phyloP scores from a whole-genome alignment of 441 rosid species.

The Gossypium gossypioides region DNA sequence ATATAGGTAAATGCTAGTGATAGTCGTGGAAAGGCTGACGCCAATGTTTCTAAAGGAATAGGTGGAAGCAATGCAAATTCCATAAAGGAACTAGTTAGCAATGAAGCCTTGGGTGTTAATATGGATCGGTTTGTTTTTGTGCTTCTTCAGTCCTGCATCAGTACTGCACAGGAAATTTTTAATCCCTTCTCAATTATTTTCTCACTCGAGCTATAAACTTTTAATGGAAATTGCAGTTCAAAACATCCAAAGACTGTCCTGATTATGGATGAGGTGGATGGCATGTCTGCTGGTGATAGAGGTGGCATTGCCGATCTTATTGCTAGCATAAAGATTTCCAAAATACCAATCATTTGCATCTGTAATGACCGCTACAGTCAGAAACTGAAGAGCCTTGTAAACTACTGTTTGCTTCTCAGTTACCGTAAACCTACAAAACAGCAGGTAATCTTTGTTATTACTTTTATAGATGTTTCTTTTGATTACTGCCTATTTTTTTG shows the following conservation, averaged over 20 bases:
- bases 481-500: background rate
- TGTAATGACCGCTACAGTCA: slow-evolving; percentile 96
- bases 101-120: slow-evolving; percentile 53
- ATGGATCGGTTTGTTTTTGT: slow-evolving; percentile 50
- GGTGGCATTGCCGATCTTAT: slow-evolving; percentile 96
- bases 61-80: slow-evolving; percentile 94
- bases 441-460: background rate
- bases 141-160: slow-evolving; percentile 1
- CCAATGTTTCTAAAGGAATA: slow-evolving; percentile 71
- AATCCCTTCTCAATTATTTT: slow-evolving; percentile 3
- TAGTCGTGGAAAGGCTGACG: slow-evolving; percentile 87
- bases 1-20: slow-evolving; percentile 94
- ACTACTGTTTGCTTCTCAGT: slow-evolving; percentile 70
- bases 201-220: slow-evolving; percentile 13
- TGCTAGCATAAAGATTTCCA: slow-evolving; percentile 87
- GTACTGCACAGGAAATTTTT: background rate
- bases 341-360: slow-evolving; percentile 87
- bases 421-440: slow-evolving; percentile 80
- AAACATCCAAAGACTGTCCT: slow-evolving; percentile 71
- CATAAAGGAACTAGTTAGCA: slow-evolving; percentile 87
- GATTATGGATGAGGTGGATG: slow-evolving; percentile 99
- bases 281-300: slow-evolving; percentile 99
- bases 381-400: slow-evolving; percentile 84
- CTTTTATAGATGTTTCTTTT: background rate
- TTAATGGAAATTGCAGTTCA: slow-evolving; percentile 40